Evolutionary conservation across 2,329 filamentous ascomycete genomes (phyloP).

Genomic region (Calonectria leucothoes): DNA sequence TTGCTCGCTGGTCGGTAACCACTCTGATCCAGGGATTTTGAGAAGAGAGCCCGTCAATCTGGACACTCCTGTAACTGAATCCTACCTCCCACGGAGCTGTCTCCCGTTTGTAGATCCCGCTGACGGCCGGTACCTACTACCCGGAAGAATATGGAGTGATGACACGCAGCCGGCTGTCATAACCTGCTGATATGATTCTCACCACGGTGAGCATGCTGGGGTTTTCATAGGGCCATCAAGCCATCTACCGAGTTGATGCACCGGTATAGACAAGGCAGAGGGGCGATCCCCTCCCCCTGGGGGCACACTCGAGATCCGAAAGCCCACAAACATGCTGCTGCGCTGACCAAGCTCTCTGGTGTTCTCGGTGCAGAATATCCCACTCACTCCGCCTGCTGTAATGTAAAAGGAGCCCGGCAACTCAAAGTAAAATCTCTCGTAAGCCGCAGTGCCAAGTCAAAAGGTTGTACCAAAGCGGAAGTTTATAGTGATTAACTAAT

Average conservation of each 20-base stretch:
- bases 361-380: not conserved
- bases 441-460: not conserved
- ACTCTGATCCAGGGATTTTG: not conserved
- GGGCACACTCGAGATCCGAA: not conserved
- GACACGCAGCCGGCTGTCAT: not conserved
- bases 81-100: not conserved
- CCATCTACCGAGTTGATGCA: not conserved
- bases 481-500: not conserved
- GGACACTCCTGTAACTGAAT: not conserved
- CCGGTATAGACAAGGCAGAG: not conserved
- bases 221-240: not conserved
- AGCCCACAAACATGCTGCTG: not conserved
- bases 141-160: not conserved
- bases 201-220: not conserved
- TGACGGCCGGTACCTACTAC: not conserved
- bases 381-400: no score
- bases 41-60: not conserved
- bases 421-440: conserved; percentile 8
- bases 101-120: conserved; percentile 2
- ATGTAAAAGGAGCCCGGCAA: not conserved
- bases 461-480: not conserved
- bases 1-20: not conserved
- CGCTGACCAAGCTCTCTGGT: not conserved
- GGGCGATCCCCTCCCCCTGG: not conserved
- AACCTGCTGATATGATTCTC: not conserved